Percentiles rank a stretch among this genome's conserved stretches.
Conservation (phyloP, 768 basidiomycete species). For the Peribolospora kevripleyi region DNA sequence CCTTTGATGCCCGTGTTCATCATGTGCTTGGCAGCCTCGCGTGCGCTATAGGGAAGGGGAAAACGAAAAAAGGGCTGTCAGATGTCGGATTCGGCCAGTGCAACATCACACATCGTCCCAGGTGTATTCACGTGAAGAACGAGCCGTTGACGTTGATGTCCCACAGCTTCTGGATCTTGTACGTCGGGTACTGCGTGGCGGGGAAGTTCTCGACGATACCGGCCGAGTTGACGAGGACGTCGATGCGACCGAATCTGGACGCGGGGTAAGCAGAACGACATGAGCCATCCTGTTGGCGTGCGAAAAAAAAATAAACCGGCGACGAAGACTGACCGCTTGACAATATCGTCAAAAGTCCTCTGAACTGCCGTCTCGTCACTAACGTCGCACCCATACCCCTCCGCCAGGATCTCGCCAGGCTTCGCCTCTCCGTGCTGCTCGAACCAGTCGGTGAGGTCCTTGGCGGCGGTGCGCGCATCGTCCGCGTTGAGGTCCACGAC, state of each 20-base stretch:
- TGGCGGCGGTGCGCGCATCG: conserved; percentile 42
- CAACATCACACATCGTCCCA: too few species aligned
- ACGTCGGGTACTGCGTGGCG: conserved; percentile 41
- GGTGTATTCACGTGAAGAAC: neutral
- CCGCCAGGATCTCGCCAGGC: conserved; percentile 34
- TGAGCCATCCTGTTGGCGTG: neutral
- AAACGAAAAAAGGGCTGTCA: conserved; percentile 39
- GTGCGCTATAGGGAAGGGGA: conserved; percentile 28
- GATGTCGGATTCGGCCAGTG: too few species aligned
- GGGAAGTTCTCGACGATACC: conserved; percentile 20
- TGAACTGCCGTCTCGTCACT: conserved; percentile 57
- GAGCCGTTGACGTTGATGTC: conserved; percentile 79
- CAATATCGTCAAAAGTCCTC: conserved; percentile 39
- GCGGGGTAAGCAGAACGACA: neutral
- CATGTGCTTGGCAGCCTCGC: conserved; percentile 83
- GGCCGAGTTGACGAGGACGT: conserved; percentile 74
- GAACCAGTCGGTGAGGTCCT: conserved; percentile 37
- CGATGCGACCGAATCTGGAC: conserved; percentile 39
- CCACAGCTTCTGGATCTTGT: conserved; percentile 56
- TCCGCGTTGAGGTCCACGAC: conserved; percentile 55
- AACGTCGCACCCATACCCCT: conserved; percentile 70
- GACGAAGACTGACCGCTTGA: conserved; percentile 23
- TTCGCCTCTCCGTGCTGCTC: conserved; percentile 29
- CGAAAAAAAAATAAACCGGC: neutral
- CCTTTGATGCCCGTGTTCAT: conserved; percentile 49